Evolutionary conservation across 176 grass and related monocot genomes (phyloP), one percentile per base, ranked within the genome.

Genomic region (Tillandsia fasciculata): DNA sequence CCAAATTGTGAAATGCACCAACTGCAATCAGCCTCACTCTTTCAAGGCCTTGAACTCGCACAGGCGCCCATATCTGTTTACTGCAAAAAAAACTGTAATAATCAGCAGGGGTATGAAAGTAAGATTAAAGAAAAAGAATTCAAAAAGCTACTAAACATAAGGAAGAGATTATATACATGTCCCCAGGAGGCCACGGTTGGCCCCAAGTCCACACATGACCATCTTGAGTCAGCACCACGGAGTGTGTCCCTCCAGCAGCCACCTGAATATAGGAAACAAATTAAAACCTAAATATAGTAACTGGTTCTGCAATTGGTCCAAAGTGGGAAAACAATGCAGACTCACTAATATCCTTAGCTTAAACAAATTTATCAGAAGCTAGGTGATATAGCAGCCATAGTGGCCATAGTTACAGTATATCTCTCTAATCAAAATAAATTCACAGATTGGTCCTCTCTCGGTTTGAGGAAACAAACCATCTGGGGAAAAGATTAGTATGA

Each of bases 1-100:
- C 94, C 71, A 99, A 87, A 78, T 99, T 99, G 78, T 99, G 94
- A 75, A 99, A 99, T 83, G 94, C 94, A 57, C 94, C 94, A 66
- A 99, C 94, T n/a, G 94, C 89, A 79, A 93, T 99, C 77, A 84
- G 53, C 63, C 51, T 77, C 75, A 99, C 89, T 52, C 27, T 82
- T 71, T 99, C 80, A 56, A 93, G 84, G 47, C 94, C 94, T 83
- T 99, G 94, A 70, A 99, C 82, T 15, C 89, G 74, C 74, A 99
- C 82, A 64, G 94, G 94, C 33, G 86, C 93, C 64, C 84, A 99
- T 77, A 99, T 99, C 54, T 99, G 84, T 74, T 74, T 99, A 77
- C 89, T 93, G 78, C 50, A 83, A 72, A 66, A 11, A 14, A 14
- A 42, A 61, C 27, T 53, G 28, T 65, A 73, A 26, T 67, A 8